Evolutionary conservation across 2,329 filamentous ascomycete genomes (phyloP), one percentile per base, ranked within the genome.

Genomic region (Tolypocladium endophyticum): DNA sequence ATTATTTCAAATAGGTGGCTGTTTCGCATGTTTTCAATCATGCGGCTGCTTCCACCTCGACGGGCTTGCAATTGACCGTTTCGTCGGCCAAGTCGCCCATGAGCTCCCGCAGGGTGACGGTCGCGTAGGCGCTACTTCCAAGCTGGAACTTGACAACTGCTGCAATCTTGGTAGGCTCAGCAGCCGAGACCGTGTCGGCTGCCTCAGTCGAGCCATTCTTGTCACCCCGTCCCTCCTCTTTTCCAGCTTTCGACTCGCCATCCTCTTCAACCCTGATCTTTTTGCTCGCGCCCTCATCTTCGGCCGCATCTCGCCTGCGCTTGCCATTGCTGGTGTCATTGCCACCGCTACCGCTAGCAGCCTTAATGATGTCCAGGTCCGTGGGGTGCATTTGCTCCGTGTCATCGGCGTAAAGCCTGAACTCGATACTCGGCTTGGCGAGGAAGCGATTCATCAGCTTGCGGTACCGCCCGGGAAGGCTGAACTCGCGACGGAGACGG

Each of bases 351-450:
- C 9, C 50, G 58, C 64, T 66, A 63, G 74, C 72, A 41, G 75
- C 74, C 61, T 79, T 77, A 62, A 93, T 74, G 57, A 81, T 76
- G 66, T 97, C 90, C 60, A 94, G 69, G 72, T 99, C 94, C 0
- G 94, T 99, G 61, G 88, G 84, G 4, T 96, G 88, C 74, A 97
- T 86, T 75, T 97, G 92, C 74, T 95, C 86, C 39, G 87, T 84
- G 38, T 87, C 85, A 35, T 86, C 81, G 4, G 70, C 69, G 70
- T 97, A 97, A 6, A 79, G 74, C 68, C 82, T 86, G 14, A 96
- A 82, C 61, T 90, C 83, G 60, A 86, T 87, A 14, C 80, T 82
- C 9, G 90, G 83, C 9, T 79, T 73, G 2, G 84, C 81, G 56
- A 86, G 78, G 68, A 92, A 90, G 28, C 82, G 81, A 39, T 89